Base-by-base conservation (phyloP, 345 rosid genomes). In the Salix exigua region DNA sequence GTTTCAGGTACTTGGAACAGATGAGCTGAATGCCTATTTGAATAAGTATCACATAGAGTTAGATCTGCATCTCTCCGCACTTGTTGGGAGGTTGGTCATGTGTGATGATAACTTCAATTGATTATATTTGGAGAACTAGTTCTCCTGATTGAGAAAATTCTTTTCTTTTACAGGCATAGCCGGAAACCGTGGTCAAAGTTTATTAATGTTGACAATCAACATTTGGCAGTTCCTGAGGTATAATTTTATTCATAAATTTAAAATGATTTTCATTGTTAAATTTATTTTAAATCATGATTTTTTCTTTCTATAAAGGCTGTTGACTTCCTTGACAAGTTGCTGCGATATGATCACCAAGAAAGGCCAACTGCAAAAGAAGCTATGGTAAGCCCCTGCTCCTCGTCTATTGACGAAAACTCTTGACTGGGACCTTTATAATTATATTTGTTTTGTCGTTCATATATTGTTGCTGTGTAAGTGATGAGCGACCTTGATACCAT, bases 291-390 rank as follows among this genome's bases (percentile, higher is more conserved):
- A 23, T 73, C 46, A 4, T 9, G n/a, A 42, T 14, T 28, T 0
- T 30, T 25, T 37, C 66, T 68, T 62, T 21, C 48, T 40, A 40
- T 70, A 71, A 83, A 96, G 99, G 98, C 99, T 78, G 80, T 96
- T 60, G 98, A 96, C 81, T 96, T 96, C 81, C 91, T 96, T 37
- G 99, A 96, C 88, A 96, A 91, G 86, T 86, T 96, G 89, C 86
- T 96, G 81, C 89, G 88, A 72, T 96, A 93, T 89, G 99, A 96
- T 86, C 98, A 93, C 82, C 94, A 88, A 79, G 99, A 96, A 84
- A 93, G 99, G 86, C 99, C 91, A 58, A 93, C 99, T 48, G 99
- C 99, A 30, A 93, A 91, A 86, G 97, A 93, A 84, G 99, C 99
- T 66, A 95, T 95, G 99, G 97, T 93, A 84, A 75, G 60, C 53